phyloP scores from a whole-genome alignment of 805 yeast genomes.

The Citeromyces nyonsensis region DNA sequence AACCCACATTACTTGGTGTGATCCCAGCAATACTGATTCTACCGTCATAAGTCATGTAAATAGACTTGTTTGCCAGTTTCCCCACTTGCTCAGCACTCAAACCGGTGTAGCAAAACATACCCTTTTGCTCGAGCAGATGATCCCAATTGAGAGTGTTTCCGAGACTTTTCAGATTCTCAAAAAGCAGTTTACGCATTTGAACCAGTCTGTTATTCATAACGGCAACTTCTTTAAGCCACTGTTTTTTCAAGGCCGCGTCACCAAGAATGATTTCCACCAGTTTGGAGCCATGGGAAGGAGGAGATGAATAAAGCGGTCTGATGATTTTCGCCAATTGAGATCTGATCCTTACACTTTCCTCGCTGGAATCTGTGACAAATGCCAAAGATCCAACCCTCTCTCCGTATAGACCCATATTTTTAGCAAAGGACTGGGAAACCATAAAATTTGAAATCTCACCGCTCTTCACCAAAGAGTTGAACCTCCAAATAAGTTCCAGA shows the following conservation, averaged over 20 bases:
- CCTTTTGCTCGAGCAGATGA: slow-evolving; percentile 77
- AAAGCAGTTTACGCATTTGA: slow-evolving; percentile 51
- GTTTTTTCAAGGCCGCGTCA: slow-evolving; percentile 36
- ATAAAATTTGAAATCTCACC: slow-evolving; percentile 35
- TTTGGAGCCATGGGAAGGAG: slow-evolving; percentile 89
- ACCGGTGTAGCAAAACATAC: slow-evolving; percentile 94
- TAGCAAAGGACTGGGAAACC: slow-evolving; percentile 85
- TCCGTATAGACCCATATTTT: slow-evolving; percentile 91
- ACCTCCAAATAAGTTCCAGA: slow-evolving; percentile 28
- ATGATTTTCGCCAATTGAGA: slow-evolving; percentile 66
- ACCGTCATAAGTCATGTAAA: slow-evolving; percentile 83
- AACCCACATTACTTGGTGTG: slow-evolving; percentile 64
- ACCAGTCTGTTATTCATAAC: slow-evolving; percentile 69
- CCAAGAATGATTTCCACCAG: slow-evolving; percentile 68
- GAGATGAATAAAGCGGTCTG: slow-evolving; percentile 83
- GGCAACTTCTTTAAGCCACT: slow-evolving; percentile 76
- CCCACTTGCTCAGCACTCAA: slow-evolving; percentile 56
- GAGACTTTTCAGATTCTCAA: slow-evolving; percentile 35
- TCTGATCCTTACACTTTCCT: slow-evolving; percentile 32
- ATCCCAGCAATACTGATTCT: slow-evolving; percentile 87
- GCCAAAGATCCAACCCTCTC: slow-evolving; percentile 85
- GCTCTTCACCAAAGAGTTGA: slow-evolving; percentile 22
- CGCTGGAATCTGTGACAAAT: slow-evolving; percentile 38
- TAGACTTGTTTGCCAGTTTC: slow-evolving; percentile 52
- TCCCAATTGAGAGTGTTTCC: slow-evolving; percentile 63